Evolutionary conservation across 2,329 filamentous ascomycete species (phyloP).

Genomic region (Rosellinia necatrix): DNA sequence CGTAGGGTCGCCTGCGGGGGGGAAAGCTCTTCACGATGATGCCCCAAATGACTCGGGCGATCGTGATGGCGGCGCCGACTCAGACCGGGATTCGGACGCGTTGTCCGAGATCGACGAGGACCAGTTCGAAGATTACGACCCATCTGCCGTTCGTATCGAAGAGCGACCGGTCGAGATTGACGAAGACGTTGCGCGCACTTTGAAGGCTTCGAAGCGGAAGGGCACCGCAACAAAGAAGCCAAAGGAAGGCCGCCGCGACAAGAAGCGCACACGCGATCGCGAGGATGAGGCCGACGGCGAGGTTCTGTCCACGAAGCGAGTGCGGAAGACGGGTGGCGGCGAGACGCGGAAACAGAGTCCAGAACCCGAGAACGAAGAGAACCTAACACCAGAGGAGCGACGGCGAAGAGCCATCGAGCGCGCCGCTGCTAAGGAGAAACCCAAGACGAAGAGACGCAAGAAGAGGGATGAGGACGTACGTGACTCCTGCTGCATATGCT

Average conservation of each 20-base stretch:
- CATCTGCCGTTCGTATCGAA: slow-evolving; percentile 65
- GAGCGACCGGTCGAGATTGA: slow-evolving; percentile 70
- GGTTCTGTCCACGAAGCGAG: slow-evolving; percentile 53
- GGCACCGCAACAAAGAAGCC: slow-evolving; percentile 73
- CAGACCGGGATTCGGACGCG: slow-evolving; percentile 62
- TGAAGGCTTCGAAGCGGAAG: slow-evolving; percentile 70
- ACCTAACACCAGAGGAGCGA: slow-evolving; percentile 82
- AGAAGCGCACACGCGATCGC: slow-evolving; percentile 62
- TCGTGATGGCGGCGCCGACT: slow-evolving; percentile 50
- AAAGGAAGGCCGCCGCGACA: slow-evolving; percentile 72
- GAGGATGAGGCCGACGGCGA: slow-evolving; percentile 53
- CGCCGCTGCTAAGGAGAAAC: slow-evolving; percentile 85
- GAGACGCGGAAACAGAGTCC: slow-evolving; percentile 54
- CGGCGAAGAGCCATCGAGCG: slow-evolving; percentile 82
- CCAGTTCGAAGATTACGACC: slow-evolving; percentile 72
- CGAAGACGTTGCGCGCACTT: slow-evolving; percentile 65
- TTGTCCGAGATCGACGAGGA: slow-evolving; percentile 73
- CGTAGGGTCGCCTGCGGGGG: slow-evolving; percentile 43
- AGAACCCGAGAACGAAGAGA: slow-evolving; percentile 74
- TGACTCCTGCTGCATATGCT: slow-evolving; percentile 24
- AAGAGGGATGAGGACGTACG: slow-evolving; percentile 88
- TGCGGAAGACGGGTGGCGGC: slow-evolving; percentile 46
- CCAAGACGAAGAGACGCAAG: slow-evolving; percentile 71
- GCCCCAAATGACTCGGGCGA: slow-evolving; percentile 40
- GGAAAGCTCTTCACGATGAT: slow-evolving; percentile 36